Evolutionary conservation across 2,329 filamentous ascomycete genomes (phyloP), one percentile per base, ranked within the genome.

Genomic region (Emmonsiellopsis sp.): DNA sequence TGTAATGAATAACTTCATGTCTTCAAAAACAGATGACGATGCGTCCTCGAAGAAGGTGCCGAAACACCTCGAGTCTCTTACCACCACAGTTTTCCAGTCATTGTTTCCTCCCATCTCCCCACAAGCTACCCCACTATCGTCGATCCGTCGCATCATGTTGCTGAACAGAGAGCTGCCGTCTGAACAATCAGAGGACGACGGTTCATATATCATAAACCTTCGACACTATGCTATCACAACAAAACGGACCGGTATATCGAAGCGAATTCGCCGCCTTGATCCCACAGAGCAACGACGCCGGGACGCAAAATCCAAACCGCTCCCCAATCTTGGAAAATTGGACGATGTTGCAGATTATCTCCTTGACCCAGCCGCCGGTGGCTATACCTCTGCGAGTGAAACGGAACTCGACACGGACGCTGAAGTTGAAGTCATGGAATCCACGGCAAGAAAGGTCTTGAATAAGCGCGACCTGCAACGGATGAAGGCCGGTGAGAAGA

Each of bases 1-100:
- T 44, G 93, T 98, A 60, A 97, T 98, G 93, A 98, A 98, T 74
- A 96, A 95, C 70, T 95, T 98, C 70, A 81, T 82, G 40, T 85
- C 84, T 3, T 79, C 86, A 32, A 76, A 77, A 57, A 69, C 71
- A 49, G 67, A 72, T 53, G 68, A 74, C 55, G 80, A 83, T 54
- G 71, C 80, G 33, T 79, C 78, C 54, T 63, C 64, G 13, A 80
- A 83, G 21, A 83, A 86, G 57, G 84, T 95, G n/a, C 90, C 92
- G 5, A 94, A 89, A 66, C 91, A 96, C 62, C 87, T 98, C 64
- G 93, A 98, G 72, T 86, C 87, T 27, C 84, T 98, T 34, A 85
- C 90, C 2, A 97, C 91, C 2, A 94, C 90, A 45, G 84, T 96
- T 64, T 98, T 97, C 73, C 92, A 96, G 70, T 95, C 89, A 6